Base-by-base conservation (phyloP, 2,329 filamentous ascomycete species). In the Nemania sp. region DNA sequence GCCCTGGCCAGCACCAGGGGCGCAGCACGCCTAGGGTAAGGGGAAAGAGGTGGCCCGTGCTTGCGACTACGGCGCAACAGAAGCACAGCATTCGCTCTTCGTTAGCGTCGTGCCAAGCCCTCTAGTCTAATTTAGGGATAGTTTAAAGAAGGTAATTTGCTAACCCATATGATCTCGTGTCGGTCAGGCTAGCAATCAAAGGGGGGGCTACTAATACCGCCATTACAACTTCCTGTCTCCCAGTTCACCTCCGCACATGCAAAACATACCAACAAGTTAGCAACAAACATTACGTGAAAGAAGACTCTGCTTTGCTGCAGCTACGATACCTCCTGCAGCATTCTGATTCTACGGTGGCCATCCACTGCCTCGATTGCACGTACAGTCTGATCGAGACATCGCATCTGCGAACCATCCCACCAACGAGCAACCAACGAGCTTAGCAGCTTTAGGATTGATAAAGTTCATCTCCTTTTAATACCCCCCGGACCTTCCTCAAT, bases 151-250 rank as follows among this genome's bases (percentile, higher is more conserved):
- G 37, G 37, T 12, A 48, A 56, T 48, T 52, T 56, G 49, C 53
- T 28, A 45, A 41, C 20, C 49, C 53, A 45, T 56, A 43, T 56
- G 53, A 56, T 56, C 53, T 56, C 53, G 44, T 56, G 53, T 56
- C 26, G 39, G 43, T 37, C 37, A 39, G 30, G 52, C 17, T 48
- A 20, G 26, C 43, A 51, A 47, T 56, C 49, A 49, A 52, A 52
- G 37, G 52, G 53, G 42, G 53, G 42, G 49, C 14, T 45, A 45
- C 36, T 24, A 45, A 47, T 36, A 14, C n/a, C 37, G 6, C 20
- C 22, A n/a, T 40, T 11, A 48, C 43, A 48, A 44, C 49, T 33
- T 42, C 36, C 39, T 20, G 48, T 55, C 37, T 43, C 17, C 33
- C 46, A n/a, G 26, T 37, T 44, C 30, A 37, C 23, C 45, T 49